Conservation (phyloP, 164 flowering plant genomes). For the Pachysandra terminalis region DNA sequence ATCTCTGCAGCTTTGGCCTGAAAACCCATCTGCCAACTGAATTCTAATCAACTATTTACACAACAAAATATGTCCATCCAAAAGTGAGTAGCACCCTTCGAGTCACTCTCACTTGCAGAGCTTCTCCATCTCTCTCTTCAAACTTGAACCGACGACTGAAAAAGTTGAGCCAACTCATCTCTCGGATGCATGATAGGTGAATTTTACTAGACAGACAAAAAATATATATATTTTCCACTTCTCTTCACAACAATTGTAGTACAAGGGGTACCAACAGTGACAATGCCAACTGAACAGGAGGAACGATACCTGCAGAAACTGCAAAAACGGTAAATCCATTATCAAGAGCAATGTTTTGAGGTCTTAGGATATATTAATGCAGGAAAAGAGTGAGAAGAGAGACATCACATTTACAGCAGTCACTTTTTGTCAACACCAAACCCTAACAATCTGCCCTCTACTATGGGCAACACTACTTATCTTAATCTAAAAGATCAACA, state of each 20-base stretch:
- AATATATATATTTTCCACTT: neutral
- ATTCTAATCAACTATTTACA: constrained; percentile 49
- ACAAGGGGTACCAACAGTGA: constrained; percentile 29
- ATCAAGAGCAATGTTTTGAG: neutral
- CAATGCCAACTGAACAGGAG: constrained; percentile 21
- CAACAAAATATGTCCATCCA: constrained; percentile 36
- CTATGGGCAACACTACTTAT: too few species aligned
- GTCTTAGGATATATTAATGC: too few species aligned
- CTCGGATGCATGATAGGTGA: constrained; percentile 13
- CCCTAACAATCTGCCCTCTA: too few species aligned
- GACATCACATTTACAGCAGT: too few species aligned
- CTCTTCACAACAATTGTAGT: constrained; percentile 21
- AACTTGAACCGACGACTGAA: constrained; percentile 10
- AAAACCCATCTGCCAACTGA: constrained; percentile 34
- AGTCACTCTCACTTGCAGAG: constrained; percentile 20
- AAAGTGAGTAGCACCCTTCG: constrained; percentile 26
- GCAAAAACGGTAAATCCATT: constrained; percentile 14
- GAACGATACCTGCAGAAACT: constrained; percentile 30
- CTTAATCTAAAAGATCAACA: too few species aligned
- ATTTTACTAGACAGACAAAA: constrained; percentile 18
- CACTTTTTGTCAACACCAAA: too few species aligned
- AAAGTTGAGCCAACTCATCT: neutral
- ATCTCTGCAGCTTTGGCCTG: constrained; percentile 71
- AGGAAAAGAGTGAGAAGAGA: too few species aligned
- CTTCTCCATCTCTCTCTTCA: constrained; percentile 22